Evolutionary conservation across 345 rosid genomes (phyloP).

Genomic region (Gossypium ekmanianum): DNA sequence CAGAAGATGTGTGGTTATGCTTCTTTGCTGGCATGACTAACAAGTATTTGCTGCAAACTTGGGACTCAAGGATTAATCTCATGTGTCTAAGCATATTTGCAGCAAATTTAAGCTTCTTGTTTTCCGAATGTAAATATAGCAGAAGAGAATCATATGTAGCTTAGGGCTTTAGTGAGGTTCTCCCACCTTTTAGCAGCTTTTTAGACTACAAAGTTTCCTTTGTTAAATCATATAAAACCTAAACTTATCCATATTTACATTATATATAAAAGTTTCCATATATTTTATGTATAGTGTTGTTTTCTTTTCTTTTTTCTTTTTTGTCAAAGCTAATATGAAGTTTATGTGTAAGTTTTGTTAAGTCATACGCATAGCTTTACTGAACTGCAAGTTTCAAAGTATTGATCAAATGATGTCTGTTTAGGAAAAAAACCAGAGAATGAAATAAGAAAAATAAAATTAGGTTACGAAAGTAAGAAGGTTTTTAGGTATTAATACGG

Average conservation of each 20-base stretch:
- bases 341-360: too few relatives aligned
- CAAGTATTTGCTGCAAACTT: neutral
- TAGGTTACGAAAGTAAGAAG: too few relatives aligned
- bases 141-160: neutral
- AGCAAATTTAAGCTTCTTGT: neutral
- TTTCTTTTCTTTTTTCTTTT: too few relatives aligned
- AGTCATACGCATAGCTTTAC: neutral
- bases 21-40: constrained; percentile 64
- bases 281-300: neutral
- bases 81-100: neutral
- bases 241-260: neutral
- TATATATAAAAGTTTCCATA: neutral
- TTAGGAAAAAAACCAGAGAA: too few relatives aligned
- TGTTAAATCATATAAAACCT: neutral
- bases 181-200: neutral
- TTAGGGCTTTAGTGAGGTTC: neutral
- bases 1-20: constrained; percentile 59
- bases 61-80: neutral
- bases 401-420: neutral
- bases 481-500: too few relatives aligned
- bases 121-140: constrained; percentile 11
- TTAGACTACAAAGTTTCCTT: too few relatives aligned
- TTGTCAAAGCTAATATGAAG: too few relatives aligned
- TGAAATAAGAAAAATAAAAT: too few relatives aligned
- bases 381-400: neutral